Evolutionary conservation across 345 rosid genomes (phyloP).

Genomic region (Noccaea caerulescens): DNA sequence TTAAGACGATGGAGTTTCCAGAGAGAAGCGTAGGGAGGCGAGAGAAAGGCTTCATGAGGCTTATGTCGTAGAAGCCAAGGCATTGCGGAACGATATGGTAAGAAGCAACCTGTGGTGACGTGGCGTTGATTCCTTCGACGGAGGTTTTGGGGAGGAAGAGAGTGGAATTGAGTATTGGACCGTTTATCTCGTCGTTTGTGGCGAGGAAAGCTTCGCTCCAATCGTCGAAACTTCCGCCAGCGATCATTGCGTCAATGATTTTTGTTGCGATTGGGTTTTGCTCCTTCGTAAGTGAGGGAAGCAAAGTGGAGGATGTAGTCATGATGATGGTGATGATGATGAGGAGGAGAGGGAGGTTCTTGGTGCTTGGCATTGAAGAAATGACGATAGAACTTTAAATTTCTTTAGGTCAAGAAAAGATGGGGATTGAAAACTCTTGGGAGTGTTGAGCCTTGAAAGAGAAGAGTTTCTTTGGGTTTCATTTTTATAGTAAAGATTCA

Average conservation of each 20-base stretch:
- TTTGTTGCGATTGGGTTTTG: constrained; percentile 14
- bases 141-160: constrained; percentile 41
- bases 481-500: not conserved
- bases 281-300: not conserved
- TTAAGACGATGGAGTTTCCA: constrained; percentile 31
- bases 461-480: not conserved
- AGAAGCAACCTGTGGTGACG: constrained; percentile 40
- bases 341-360: not conserved
- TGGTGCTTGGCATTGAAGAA: constrained; percentile 36
- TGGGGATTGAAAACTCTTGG: constrained; percentile 8
- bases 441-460: not conserved
- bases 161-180: constrained; percentile 34
- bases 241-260: constrained; percentile 41
- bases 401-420: constrained; percentile 8
- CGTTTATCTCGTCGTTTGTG: constrained; percentile 33
- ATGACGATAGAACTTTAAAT: not conserved
- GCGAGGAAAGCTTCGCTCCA: constrained; percentile 39
- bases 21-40: constrained; percentile 37
- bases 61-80: constrained; percentile 27
- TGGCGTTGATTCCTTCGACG: constrained; percentile 38
- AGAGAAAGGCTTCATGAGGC: constrained; percentile 26
- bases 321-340: not conserved
- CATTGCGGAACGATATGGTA: constrained; percentile 40
- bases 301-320: not conserved
- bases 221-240: constrained; percentile 32